A percentile compares a stretch with the other conserved stretches of the same genome.
Conservation (phyloP, 805 yeast species). For the Wickerhamomyces ciferrii region DNA sequence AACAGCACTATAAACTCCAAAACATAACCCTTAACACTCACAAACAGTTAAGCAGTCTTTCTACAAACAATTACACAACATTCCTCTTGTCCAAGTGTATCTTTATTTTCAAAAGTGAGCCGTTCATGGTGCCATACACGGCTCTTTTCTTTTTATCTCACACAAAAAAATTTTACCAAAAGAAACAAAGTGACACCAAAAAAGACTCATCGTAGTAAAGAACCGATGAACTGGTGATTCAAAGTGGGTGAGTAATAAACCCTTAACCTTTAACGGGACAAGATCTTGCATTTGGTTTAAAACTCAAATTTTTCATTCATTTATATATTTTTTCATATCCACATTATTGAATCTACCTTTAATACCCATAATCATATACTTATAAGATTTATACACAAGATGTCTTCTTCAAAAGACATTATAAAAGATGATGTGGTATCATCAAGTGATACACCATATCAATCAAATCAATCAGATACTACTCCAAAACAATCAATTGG, state of each 20-base stretch:
- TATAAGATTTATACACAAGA: too few relatives aligned
- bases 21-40: not conserved
- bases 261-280: not conserved
- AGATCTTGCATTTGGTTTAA: not conserved
- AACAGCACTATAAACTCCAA: not conserved
- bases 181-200: not conserved
- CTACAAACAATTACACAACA: not conserved
- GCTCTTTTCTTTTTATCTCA: not conserved
- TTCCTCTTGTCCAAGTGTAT: too few relatives aligned
- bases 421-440: not conserved
- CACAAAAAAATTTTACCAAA: not conserved
- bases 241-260: not conserved
- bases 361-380: too few relatives aligned
- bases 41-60: too few relatives aligned
- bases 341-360: too few relatives aligned
- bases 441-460: not conserved
- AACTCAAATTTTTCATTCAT: too few relatives aligned
- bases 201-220: too few relatives aligned
- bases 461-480: not conserved
- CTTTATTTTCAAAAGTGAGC: too few relatives aligned
- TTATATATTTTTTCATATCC: too few relatives aligned
- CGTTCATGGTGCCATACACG: not conserved
- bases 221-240: not conserved
- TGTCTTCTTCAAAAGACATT: not conserved
- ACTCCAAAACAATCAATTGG: slow-evolving; percentile 1